Evolutionary conservation across 139 green algal species (phyloP).

Genomic region (Pleodorina starrii): DNA sequence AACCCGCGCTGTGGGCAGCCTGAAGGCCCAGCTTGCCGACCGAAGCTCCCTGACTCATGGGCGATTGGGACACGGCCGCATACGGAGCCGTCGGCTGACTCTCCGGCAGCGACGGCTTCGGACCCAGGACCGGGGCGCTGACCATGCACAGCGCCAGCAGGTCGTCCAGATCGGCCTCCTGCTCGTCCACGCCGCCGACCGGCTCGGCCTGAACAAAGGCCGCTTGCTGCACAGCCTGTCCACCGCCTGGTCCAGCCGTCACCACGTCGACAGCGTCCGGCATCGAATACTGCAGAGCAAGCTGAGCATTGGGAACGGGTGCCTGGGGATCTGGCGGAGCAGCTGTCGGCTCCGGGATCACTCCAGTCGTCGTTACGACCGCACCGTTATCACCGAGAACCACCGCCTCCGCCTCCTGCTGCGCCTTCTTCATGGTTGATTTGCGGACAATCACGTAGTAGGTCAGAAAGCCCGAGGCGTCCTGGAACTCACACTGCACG

Average conservation of each 20-base stretch:
- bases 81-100: not conserved
- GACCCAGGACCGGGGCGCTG: not conserved
- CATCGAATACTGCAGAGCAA: not conserved
- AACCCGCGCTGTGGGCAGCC: not conserved
- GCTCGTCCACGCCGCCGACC: not conserved
- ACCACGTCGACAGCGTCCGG: not conserved
- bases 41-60: not conserved
- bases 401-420: not conserved
- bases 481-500: too few relatives aligned
- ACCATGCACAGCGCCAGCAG: constrained; percentile 18
- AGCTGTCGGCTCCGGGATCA: not conserved
- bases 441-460: constrained; percentile 6
- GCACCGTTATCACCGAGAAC: too few relatives aligned
- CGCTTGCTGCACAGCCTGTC: not conserved
- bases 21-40: not conserved
- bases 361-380: too few relatives aligned
- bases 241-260: not conserved
- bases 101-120: not conserved
- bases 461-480: not conserved
- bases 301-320: not conserved
- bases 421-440: not conserved
- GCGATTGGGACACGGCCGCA: not conserved
- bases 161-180: not conserved
- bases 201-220: not conserved
- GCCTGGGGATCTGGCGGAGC: not conserved